These are phyloP conservation scores for Gloeostereum incarnatum DNA, from an alignment of 768 basidiomycete species.

Conservation along the genomic window DNA sequence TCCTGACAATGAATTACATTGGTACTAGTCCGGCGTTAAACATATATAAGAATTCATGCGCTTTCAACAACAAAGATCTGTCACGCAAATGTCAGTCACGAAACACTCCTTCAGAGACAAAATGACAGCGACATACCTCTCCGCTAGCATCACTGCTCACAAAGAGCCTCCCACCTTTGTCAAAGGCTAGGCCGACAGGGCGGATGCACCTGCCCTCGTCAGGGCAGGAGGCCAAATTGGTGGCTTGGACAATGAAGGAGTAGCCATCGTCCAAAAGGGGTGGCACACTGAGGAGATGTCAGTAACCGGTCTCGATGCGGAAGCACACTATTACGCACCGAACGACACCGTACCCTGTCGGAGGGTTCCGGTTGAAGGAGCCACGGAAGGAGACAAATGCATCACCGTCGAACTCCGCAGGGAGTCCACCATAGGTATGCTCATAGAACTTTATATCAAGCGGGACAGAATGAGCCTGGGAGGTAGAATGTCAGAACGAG, in stretches of 20 bases:
- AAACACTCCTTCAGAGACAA: no score
- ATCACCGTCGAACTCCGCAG: constrained; percentile 18
- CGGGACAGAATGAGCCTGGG: constrained; percentile 37
- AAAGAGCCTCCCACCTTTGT: constrained; percentile 21
- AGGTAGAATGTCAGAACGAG: background rate
- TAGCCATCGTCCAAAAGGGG: constrained; percentile 12
- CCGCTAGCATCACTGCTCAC: constrained; percentile 35
- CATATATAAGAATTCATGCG: no score
- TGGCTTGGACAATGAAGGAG: constrained; percentile 27
- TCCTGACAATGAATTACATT: no score
- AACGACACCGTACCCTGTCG: constrained; percentile 38
- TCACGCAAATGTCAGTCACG: no score
- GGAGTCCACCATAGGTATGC: no score
- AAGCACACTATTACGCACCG: constrained; percentile 15
- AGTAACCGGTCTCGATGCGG: background rate
- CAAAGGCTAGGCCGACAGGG: constrained; percentile 34
- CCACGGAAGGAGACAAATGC: constrained; percentile 39
- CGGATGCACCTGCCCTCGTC: constrained; percentile 33
- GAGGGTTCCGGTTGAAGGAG: constrained; percentile 28
- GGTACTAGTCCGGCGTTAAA: no score
- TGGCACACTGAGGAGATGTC: constrained; percentile 13
- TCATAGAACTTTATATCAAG: constrained; percentile 35
- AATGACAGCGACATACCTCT: constrained; percentile 25
- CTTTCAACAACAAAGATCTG: no score
- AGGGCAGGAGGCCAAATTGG: constrained; percentile 26